phyloP scores from a whole-genome alignment of 371 early-diverging fungal genomes.

The Parasitella parasitica region DNA sequence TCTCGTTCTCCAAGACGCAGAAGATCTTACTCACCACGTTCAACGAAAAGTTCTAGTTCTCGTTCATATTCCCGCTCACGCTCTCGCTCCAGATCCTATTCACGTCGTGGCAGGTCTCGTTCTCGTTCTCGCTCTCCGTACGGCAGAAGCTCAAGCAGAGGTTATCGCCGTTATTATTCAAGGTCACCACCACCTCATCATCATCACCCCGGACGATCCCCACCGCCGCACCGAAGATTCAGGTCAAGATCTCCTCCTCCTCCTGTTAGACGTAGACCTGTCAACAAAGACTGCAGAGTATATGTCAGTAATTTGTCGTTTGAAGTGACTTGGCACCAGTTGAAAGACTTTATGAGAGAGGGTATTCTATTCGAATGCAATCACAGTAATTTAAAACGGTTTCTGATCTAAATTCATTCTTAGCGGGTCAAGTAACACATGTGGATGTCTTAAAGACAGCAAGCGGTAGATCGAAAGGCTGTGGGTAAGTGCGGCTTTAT shows the following conservation, averaged over 20 bases:
- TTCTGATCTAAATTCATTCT: neutral
- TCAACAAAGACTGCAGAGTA: conserved; percentile 29
- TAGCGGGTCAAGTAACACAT: conserved; percentile 71
- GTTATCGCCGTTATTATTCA: conserved; percentile 13
- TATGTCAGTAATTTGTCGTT: conserved; percentile 69
- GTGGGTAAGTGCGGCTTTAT: conserved; percentile 32
- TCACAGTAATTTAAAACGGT: neutral
- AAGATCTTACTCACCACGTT: conserved; percentile 21
- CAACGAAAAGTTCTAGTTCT: conserved; percentile 17
- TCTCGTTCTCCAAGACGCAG: conserved; percentile 8
- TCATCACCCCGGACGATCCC: conserved; percentile 15
- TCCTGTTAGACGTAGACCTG: conserved; percentile 5
- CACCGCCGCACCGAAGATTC: conserved; percentile 5
- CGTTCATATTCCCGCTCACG: conserved; percentile 25
- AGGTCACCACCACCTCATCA: conserved; percentile 28
- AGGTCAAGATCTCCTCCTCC: conserved; percentile 22
- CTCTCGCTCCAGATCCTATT: conserved; percentile 19
- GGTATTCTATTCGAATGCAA: conserved; percentile 37
- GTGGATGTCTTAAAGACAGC: conserved; percentile 65
- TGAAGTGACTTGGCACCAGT: conserved; percentile 59
- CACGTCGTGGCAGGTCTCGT: conserved; percentile 11
- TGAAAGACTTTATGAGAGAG: conserved; percentile 82
- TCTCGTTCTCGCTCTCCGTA: conserved; percentile 18
- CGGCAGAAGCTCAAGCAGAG: neutral
- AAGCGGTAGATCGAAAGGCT: conserved; percentile 67